Percentiles rank a stretch among this genome's conserved stretches.
Conservation (phyloP, 495 filamentous ascomycete genomes). For the Aspergillus taichungensis region DNA sequence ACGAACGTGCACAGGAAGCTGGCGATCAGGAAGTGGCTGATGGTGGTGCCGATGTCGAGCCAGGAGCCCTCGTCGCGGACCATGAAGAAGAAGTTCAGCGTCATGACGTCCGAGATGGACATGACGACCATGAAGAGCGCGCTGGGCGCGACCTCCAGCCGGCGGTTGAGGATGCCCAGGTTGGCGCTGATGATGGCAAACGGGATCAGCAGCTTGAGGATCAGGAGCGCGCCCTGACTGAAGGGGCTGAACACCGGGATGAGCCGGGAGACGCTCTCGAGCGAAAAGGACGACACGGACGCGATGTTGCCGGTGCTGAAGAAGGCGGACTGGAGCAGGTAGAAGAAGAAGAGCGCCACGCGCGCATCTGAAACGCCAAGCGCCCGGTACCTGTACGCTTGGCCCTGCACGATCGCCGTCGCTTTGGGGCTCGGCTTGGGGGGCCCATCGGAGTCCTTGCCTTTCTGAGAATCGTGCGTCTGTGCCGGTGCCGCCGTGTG, state of each 20-base stretch:
- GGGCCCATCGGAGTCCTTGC: slow-evolving; percentile 6
- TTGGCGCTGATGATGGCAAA: slow-evolving; percentile 92
- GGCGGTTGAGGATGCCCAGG: slow-evolving; percentile 83
- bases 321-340: slow-evolving; percentile 89
- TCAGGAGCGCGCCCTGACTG: slow-evolving; percentile 76
- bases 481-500: slow-evolving; percentile 31
- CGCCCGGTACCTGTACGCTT: slow-evolving; percentile 51
- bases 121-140: slow-evolving; percentile 94
- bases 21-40: slow-evolving; percentile 89
- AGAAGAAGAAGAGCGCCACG: slow-evolving; percentile 88
- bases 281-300: slow-evolving; percentile 85
- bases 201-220: slow-evolving; percentile 87
- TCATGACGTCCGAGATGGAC: slow-evolving; percentile 84
- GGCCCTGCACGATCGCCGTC: slow-evolving; percentile 22
- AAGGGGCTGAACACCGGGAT: slow-evolving; percentile 93
- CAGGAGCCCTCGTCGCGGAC: slow-evolving; percentile 93
- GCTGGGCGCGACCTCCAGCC: slow-evolving; percentile 68
- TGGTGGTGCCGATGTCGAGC: slow-evolving; percentile 95
- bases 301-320: slow-evolving; percentile 97
- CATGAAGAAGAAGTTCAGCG: slow-evolving; percentile 95
- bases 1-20: slow-evolving; percentile 88
- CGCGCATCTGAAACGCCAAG: slow-evolving; percentile 76
- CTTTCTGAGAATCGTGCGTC: slow-evolving; percentile 1
- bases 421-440: slow-evolving; percentile 23
- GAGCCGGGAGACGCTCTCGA: slow-evolving; percentile 86